Conservation (phyloP, 805 yeast genomes). For the Wickerhamiella spandovensis region DNA sequence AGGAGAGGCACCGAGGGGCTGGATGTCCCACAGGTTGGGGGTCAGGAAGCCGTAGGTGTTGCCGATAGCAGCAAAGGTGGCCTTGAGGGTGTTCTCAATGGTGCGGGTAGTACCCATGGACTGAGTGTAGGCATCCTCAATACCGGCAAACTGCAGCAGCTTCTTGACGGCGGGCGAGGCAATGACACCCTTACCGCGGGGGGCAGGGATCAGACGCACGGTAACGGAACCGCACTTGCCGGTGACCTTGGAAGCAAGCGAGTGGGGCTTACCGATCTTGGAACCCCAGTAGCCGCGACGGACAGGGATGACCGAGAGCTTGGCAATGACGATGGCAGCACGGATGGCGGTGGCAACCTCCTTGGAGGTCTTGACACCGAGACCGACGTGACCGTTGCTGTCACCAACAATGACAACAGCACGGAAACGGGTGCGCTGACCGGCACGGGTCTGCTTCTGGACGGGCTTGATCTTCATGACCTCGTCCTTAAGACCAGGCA, state of each 20-base stretch:
- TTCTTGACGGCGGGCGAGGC: conserved; percentile 99
- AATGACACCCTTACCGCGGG: conserved; percentile 99
- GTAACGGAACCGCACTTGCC: conserved; percentile 99
- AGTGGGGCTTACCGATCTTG: conserved; percentile 99
- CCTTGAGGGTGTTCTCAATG: conserved; percentile 98
- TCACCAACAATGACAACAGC: conserved; percentile 99
- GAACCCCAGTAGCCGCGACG: conserved; percentile 99
- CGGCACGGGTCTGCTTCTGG: conserved; percentile 99
- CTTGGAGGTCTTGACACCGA: conserved; percentile 99
- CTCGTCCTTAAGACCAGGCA: conserved; percentile 94
- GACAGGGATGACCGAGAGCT: conserved; percentile 96
- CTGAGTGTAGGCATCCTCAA: conserved; percentile 98
- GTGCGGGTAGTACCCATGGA: conserved; percentile 99
- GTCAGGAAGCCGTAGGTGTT: conserved; percentile 99
- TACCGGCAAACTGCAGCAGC: conserved; percentile 98
- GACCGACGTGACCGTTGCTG: conserved; percentile 99
- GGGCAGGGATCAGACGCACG: conserved; percentile 98
- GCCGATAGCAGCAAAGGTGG: conserved; percentile 98
- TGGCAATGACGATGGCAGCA: conserved; percentile 98
- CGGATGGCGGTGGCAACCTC: conserved; percentile 99
- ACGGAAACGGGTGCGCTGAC: conserved; percentile 99
- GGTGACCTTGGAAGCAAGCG: conserved; percentile 93
- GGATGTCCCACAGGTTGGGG: conserved; percentile 95
- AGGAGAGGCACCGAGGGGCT: conserved; percentile 79
- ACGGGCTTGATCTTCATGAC: conserved; percentile 99